Conservation (phyloP, 257 asterid species). For the Cordia subcordata region DNA sequence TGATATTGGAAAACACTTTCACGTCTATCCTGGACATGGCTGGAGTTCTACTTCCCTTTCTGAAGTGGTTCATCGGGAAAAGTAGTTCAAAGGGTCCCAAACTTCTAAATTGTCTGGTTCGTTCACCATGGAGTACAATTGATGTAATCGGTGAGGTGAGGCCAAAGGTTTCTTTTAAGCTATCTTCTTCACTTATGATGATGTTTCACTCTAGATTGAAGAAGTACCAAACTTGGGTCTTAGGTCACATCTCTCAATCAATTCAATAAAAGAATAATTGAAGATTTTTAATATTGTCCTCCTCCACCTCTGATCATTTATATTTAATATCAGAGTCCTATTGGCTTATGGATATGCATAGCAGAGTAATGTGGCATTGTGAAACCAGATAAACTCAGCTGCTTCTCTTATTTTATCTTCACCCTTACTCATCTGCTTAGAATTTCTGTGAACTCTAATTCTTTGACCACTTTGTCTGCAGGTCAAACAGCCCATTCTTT, state of each 20-base stretch:
- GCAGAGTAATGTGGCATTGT: too few relatives aligned
- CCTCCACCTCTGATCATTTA: too few relatives aligned
- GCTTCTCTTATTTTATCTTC: background rate
- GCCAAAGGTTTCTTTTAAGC: conserved; percentile 1
- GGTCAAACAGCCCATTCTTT: conserved; percentile 84
- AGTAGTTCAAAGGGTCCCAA: conserved; percentile 69
- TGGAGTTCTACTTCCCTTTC: conserved; percentile 79
- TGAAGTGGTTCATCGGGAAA: conserved; percentile 91
- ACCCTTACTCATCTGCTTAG: background rate
- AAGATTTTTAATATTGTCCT: too few relatives aligned
- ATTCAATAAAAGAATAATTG: too few relatives aligned
- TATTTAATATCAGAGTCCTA: too few relatives aligned
- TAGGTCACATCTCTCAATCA: background rate
- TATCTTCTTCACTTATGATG: background rate
- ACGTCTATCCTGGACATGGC: conserved; percentile 99
- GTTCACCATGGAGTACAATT: conserved; percentile 96
- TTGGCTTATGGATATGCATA: too few relatives aligned
- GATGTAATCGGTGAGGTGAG: conserved; percentile 86
- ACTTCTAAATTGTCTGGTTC: conserved; percentile 76
- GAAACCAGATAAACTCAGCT: too few relatives aligned
- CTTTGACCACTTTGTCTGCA: conserved; percentile 30
- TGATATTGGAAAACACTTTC: conserved; percentile 88
- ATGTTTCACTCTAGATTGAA: conserved; percentile 1
- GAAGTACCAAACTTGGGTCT: background rate
- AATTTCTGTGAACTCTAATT: background rate